Evolutionary conservation across 139 green algal genomes (phyloP).

Genomic region (Nannochloris sp.): DNA sequence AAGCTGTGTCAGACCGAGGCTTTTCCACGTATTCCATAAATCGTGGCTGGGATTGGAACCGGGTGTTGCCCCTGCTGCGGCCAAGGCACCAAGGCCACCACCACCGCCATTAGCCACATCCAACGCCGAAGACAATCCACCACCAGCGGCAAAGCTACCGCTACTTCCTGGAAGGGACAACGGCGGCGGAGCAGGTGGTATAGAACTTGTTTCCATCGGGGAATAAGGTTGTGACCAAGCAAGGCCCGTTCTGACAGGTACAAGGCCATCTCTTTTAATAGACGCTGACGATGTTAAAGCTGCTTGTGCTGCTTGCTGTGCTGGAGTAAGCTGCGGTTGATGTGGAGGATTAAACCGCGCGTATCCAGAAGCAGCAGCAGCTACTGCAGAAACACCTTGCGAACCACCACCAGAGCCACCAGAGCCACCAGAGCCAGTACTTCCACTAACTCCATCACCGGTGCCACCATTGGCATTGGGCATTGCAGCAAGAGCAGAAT

Average conservation of each 20-base stretch:
- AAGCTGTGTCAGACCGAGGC: slow-evolving; percentile 39
- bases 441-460: background rate
- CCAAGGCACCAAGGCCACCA: background rate
- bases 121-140: background rate
- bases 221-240: slow-evolving; percentile 30
- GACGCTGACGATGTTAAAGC: slow-evolving; percentile 6
- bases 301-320: slow-evolving; percentile 35
- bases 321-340: slow-evolving; percentile 35
- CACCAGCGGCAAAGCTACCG: background rate
- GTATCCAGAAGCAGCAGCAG: slow-evolving; percentile 19
- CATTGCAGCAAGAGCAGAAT: slow-evolving; percentile 47
- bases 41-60: slow-evolving; percentile 2
- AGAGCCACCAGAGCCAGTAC: background rate
- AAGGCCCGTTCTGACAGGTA: slow-evolving; percentile 51
- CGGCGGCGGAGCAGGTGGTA: background rate
- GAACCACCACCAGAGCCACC: background rate
- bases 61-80: background rate
- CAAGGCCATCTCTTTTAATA: slow-evolving; percentile 24
- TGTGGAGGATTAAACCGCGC: slow-evolving; percentile 25
- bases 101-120: background rate
- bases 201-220: background rate
- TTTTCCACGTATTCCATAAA: slow-evolving; percentile 28
- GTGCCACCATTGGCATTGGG: background rate
- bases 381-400: no score
- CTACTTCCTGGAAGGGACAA: background rate